A percentile compares a stretch with the other conserved stretches of the same genome.
Evolutionary conservation across 2,329 filamentous ascomycete species (phyloP).

Genomic region (Juglanconis oblonga): DNA sequence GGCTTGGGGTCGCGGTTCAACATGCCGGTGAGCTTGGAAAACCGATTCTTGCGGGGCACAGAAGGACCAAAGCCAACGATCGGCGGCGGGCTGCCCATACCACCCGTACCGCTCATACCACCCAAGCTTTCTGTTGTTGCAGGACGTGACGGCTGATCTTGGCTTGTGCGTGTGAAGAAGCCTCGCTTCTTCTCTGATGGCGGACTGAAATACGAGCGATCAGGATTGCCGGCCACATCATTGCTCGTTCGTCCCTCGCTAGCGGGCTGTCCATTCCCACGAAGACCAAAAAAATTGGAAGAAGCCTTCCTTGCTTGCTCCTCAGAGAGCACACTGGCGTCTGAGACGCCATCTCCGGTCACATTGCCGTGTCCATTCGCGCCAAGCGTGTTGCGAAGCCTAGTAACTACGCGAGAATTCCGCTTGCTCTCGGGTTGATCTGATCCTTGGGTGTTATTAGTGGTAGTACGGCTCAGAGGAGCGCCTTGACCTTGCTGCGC

Average conservation of each 20-base stretch:
- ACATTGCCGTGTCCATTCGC: constrained; percentile 31
- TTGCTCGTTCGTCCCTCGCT: constrained; percentile 26
- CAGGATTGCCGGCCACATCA: constrained; percentile 23
- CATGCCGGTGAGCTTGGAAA: constrained; percentile 37
- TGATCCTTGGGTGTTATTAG: constrained; percentile 20
- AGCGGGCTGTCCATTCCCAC: constrained; percentile 18
- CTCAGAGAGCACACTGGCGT: constrained; percentile 38
- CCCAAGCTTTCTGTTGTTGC: constrained; percentile 10
- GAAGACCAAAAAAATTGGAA: constrained; percentile 37
- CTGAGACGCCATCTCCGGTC: constrained; percentile 39
- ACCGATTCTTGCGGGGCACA: constrained; percentile 39
- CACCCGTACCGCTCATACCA: not conserved
- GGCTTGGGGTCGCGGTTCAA: constrained; percentile 25
- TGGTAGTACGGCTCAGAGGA: constrained; percentile 14
- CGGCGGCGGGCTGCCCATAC: constrained; percentile 6
- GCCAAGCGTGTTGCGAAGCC: constrained; percentile 43
- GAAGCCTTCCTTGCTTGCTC: constrained; percentile 37
- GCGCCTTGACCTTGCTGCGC: constrained; percentile 16
- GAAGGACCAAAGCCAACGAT: constrained; percentile 16
- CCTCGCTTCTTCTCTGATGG: constrained; percentile 25
- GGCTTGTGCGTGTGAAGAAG: constrained; percentile 26
- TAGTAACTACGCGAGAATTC: constrained; percentile 49
- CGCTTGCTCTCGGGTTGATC: constrained; percentile 35
- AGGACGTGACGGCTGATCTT: constrained; percentile 14
- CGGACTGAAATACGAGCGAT: constrained; percentile 9